Percentiles rank a stretch among this genome's conserved stretches.
Evolutionary conservation across 164 flowering plant species (phyloP).

Genomic region (Liriodendron chinense): DNA sequence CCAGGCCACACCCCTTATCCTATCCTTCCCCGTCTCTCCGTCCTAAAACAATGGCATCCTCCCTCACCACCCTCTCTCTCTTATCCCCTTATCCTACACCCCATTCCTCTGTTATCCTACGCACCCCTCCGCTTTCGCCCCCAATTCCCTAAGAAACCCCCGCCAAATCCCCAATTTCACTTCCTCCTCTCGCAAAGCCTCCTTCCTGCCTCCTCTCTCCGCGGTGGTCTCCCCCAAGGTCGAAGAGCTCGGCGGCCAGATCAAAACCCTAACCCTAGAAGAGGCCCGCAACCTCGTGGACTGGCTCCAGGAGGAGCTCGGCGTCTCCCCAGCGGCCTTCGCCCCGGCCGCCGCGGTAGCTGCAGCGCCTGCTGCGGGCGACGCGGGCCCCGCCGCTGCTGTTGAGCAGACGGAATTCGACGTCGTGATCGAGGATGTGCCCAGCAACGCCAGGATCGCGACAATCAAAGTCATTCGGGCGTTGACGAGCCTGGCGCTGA

Average conservation of each 20-base stretch:
- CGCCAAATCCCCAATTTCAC: slow-evolving; percentile 17
- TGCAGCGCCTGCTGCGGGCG: slow-evolving; percentile 33
- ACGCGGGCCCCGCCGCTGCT: slow-evolving; percentile 49
- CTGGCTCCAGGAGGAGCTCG: slow-evolving; percentile 83
- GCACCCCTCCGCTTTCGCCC: slow-evolving; percentile 16
- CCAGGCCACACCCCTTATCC: slow-evolving; percentile 8
- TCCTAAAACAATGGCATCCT: slow-evolving; percentile 9
- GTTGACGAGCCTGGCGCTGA: slow-evolving; percentile 77
- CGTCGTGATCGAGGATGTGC: slow-evolving; percentile 85
- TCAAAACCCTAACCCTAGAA: slow-evolving; percentile 60
- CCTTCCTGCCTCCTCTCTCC: slow-evolving; percentile 41
- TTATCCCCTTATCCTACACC: slow-evolving; percentile 30
- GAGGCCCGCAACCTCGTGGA: slow-evolving; percentile 73
- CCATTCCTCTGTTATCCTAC: slow-evolving; percentile 1
- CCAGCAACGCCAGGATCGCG: slow-evolving; percentile 75
- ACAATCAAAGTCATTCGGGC: slow-evolving; percentile 90
- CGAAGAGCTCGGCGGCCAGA: slow-evolving; percentile 48
- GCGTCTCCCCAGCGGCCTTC: slow-evolving; percentile 85
- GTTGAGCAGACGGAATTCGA: slow-evolving; percentile 99
- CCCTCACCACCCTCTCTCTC: slow-evolving; percentile 21
- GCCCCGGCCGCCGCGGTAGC: slow-evolving; percentile 64
- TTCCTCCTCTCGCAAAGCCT: slow-evolving; percentile 28
- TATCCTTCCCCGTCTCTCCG: slow-evolving; percentile 9
- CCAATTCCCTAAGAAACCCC: slow-evolving; percentile 28
- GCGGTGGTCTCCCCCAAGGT: slow-evolving; percentile 65